Conservation (phyloP, 352 stramenopile genomes). For the Phytophthora litchii region DNA sequence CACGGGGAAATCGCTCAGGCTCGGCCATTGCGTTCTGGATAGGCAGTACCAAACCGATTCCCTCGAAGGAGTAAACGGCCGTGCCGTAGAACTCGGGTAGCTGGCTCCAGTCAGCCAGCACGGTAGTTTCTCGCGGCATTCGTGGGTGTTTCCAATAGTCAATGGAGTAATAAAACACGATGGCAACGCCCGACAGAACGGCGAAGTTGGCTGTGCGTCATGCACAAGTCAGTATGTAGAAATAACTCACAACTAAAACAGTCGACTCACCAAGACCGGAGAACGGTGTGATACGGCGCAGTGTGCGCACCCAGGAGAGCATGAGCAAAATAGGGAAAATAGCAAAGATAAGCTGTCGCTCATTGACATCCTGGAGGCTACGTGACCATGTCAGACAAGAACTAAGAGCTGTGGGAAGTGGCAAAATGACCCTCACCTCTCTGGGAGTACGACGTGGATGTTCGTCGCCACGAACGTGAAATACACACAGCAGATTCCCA, state of each 20-base stretch:
- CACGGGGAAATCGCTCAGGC: slow-evolving; percentile 55
- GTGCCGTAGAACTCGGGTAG: slow-evolving; percentile 81
- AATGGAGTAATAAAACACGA: slow-evolving; percentile 86
- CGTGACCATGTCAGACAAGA: not conserved
- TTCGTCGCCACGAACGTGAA: slow-evolving; percentile 88
- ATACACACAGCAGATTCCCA: slow-evolving; percentile 86
- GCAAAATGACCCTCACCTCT: slow-evolving; percentile 39
- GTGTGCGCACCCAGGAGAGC: slow-evolving; percentile 79
- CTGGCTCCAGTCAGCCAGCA: slow-evolving; percentile 43
- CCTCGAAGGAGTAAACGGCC: slow-evolving; percentile 84
- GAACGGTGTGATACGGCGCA: slow-evolving; percentile 79
- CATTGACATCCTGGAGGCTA: slow-evolving; percentile 68
- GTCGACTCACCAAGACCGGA: slow-evolving; percentile 59
- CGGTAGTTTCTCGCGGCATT: slow-evolving; percentile 19
- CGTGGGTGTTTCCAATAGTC: slow-evolving; percentile 54
- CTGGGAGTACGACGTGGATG: slow-evolving; percentile 73
- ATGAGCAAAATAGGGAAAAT: slow-evolving; percentile 73
- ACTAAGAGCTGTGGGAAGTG: not conserved
- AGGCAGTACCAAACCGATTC: slow-evolving; percentile 75
- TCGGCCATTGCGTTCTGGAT: slow-evolving; percentile 83
- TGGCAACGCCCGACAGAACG: slow-evolving; percentile 68
- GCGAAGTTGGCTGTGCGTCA: slow-evolving; percentile 60
- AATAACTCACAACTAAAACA: not conserved
- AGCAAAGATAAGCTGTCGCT: slow-evolving; percentile 78
- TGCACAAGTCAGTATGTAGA: not conserved